phyloP scores from a whole-genome alignment of 1,139 yeast species.

The Yueomyces sp. region DNA sequence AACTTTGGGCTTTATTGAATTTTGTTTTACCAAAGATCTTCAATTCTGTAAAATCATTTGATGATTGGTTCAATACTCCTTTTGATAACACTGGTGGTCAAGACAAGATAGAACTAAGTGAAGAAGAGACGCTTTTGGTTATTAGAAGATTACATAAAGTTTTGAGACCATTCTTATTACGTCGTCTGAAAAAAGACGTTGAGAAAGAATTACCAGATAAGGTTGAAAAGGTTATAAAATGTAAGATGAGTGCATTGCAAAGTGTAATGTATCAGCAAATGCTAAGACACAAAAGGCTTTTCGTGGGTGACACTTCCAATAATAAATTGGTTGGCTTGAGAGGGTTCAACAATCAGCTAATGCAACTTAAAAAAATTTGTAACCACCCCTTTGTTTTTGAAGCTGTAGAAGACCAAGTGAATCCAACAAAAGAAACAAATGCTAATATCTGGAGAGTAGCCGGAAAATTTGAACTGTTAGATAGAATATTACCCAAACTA shows the following conservation, averaged over 20 bases:
- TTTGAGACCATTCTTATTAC: constrained; percentile 80
- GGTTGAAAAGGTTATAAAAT: constrained; percentile 87
- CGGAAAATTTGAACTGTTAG: constrained; percentile 71
- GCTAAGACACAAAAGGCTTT: constrained; percentile 57
- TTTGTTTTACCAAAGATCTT: constrained; percentile 71
- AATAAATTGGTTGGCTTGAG: constrained; percentile 49
- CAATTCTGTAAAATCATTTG: constrained; percentile 76
- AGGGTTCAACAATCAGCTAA: constrained; percentile 80
- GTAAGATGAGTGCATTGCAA: constrained; percentile 87
- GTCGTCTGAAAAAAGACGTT: constrained; percentile 94
- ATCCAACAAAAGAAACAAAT: constrained; percentile 60
- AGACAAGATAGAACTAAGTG: constrained; percentile 65
- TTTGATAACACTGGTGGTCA: constrained; percentile 75
- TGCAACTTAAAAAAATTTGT: constrained; percentile 94
- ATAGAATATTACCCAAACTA: constrained; percentile 62
- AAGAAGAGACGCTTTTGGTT: constrained; percentile 89
- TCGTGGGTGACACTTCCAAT: constrained; percentile 38
- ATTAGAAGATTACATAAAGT: constrained; percentile 95
- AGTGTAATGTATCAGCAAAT: constrained; percentile 65
- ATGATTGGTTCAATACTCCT: constrained; percentile 81
- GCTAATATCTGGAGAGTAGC: constrained; percentile 57
- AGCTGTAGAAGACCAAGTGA: constrained; percentile 79
- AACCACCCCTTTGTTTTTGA: constrained; percentile 96
- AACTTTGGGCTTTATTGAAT: constrained; percentile 71
- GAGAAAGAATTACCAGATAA: constrained; percentile 94